Conservation (phyloP, 2,329 filamentous ascomycete genomes). For the Pseudogymnoascus verrucosus region DNA sequence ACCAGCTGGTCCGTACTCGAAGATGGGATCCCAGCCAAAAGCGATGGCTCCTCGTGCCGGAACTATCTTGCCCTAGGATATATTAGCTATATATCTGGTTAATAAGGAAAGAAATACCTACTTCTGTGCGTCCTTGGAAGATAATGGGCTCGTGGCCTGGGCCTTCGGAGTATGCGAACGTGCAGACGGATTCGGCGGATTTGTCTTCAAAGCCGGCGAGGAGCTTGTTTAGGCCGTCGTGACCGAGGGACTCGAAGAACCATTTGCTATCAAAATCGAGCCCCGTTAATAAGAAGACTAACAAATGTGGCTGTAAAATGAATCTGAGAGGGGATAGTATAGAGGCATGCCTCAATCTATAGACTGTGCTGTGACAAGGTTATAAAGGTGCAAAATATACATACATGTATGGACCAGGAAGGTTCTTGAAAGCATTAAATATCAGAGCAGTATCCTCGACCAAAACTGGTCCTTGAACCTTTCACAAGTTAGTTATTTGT, state of each 20-base stretch:
- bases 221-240: conserved; percentile 80
- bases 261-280: conserved; percentile 60
- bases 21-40: conserved; percentile 96
- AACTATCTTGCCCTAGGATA: conserved; percentile 65
- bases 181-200: conserved; percentile 86
- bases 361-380: background rate
- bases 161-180: conserved; percentile 84
- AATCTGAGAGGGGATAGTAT: background rate
- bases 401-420: conserved; percentile 94
- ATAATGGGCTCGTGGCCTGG: conserved; percentile 76
- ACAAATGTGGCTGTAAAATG: background rate
- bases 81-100: background rate
- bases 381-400: conserved; percentile 24
- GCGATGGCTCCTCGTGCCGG: conserved; percentile 67
- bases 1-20: conserved; percentile 70
- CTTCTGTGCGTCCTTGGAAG: conserved; percentile 84
- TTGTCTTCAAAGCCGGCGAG: conserved; percentile 86
- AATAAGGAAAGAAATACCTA: conserved; percentile 33
- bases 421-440: conserved; percentile 81
- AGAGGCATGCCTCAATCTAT: background rate
- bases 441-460: conserved; percentile 95
- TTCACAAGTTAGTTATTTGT: conserved; percentile 11
- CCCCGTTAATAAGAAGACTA: background rate
- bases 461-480: conserved; percentile 81
- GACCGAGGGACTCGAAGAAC: conserved; percentile 79